A percentile compares a stretch with the other conserved stretches of the same genome.
Conservation (phyloP, 441 rosid genomes). For the Eutrema salsugineum region DNA sequence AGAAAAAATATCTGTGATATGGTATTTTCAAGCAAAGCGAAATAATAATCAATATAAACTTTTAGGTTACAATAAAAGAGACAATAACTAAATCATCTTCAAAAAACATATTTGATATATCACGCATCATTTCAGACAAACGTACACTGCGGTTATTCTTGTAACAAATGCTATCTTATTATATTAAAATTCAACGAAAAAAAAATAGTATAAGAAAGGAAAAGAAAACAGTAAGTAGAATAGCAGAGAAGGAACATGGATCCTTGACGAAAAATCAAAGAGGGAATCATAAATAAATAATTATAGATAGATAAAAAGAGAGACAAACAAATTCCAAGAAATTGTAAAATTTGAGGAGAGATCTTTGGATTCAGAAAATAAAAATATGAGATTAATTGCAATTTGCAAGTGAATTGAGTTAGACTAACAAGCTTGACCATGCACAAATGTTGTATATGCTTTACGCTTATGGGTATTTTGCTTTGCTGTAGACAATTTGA, state of each 20-base stretch:
- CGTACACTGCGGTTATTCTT: neutral
- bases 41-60: neutral
- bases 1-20: neutral
- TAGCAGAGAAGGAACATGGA: conserved; percentile 28
- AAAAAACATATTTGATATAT: neutral
- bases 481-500: conserved; percentile 21
- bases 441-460: conserved; percentile 19
- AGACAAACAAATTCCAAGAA: conserved; percentile 34
- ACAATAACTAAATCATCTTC: neutral
- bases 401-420: neutral
- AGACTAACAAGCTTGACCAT: conserved; percentile 19
- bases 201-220: neutral
- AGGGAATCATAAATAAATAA: neutral
- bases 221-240: conserved; percentile 8
- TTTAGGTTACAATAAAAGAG: neutral
- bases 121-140: neutral
- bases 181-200: neutral
- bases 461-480: conserved; percentile 11
- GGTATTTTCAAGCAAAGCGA: no score
- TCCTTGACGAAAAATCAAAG: conserved; percentile 14
- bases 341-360: conserved; percentile 30
- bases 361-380: conserved; percentile 15
- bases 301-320: neutral
- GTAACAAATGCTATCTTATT: neutral
- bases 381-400: neutral